Base-by-base conservation (phyloP, 2,329 filamentous ascomycete genomes). In the Penicillium italicum region DNA sequence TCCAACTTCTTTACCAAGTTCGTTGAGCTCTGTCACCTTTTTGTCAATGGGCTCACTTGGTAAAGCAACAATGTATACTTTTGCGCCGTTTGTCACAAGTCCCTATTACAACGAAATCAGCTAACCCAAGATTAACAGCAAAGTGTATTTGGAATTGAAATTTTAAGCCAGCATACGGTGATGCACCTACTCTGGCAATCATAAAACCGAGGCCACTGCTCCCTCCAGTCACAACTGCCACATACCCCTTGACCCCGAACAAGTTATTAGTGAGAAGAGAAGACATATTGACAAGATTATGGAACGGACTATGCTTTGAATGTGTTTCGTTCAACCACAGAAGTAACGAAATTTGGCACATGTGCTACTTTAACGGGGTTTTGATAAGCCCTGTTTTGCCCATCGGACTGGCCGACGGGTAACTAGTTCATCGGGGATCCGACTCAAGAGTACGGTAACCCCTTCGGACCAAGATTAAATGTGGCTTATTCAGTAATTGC, bases 131-230 rank as follows among this genome's bases (percentile, higher is more conserved):
- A n/a, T n/a, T n/a, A n/a, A 2, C 1, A 18, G 5, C 9, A n/a
- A 18, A 12, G 0, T 18, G 1, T 2, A 28, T 43, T 12, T 3
- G 18, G 14, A 33, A 24, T 9, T 41, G 20, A 5, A 30, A 22
- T 38, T n/a, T 28, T 2, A 40, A 24, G 18, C 4, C 24, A 7
- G 1, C n/a, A 10, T 9, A 3, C 10, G 26, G 16, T 6, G 16
- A 43, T 14, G 4, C 4, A 28, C 50, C 53, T 62, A 76, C 78
- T 59, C 73, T 76, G 43, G 71, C 68, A 40, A 79, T 79, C 78
- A 80, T 80, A 30, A 76, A 67, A 1, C 78, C 78, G 12, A 80
- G 65, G 1, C 77, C 77, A 61, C 77, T 79, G 43, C 72, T 76
- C 9, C 70, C 70, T 11, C 76, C 76, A 1, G 77, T 79, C 1